Conservation (phyloP, 495 filamentous ascomycete species). For the Xylaria scruposa region DNA sequence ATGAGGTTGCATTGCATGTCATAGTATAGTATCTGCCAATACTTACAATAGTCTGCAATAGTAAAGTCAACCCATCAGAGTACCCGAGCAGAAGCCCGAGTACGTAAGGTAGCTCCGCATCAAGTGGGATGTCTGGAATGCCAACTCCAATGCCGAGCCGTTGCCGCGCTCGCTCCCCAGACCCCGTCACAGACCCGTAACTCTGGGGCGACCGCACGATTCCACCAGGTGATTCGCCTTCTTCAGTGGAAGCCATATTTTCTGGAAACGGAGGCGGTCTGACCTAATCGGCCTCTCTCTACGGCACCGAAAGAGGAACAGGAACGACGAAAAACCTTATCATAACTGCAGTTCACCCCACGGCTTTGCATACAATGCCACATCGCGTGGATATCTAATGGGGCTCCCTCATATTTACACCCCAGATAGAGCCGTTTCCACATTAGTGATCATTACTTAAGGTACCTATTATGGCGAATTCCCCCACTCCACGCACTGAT, state of each 20-base stretch:
- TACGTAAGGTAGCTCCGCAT: slow-evolving; percentile 14
- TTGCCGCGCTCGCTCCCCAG: neutral
- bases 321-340: slow-evolving; percentile 11
- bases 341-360: slow-evolving; percentile 21
- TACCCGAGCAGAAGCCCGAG: neutral
- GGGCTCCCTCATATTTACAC: neutral
- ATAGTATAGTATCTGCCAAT: neutral
- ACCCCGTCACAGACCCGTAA: neutral
- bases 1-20: slow-evolving; percentile 22
- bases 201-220: neutral
- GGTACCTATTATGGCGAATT: neutral
- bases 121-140: neutral
- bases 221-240: slow-evolving; percentile 4
- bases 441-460: slow-evolving; percentile 17
- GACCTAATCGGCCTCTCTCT: slow-evolving; percentile 15
- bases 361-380: slow-evolving; percentile 16
- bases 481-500: neutral
- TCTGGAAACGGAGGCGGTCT: slow-evolving; percentile 20
- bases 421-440: neutral
- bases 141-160: neutral
- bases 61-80: no score
- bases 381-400: slow-evolving; percentile 17
- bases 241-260: neutral
- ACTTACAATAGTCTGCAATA: slow-evolving; percentile 3
- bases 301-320: neutral